A percentile compares a stretch with the other conserved stretches of the same genome.
Evolutionary conservation across 2,329 filamentous ascomycete species (phyloP).

Genomic region (Cryoendolithus antarcticus): DNA sequence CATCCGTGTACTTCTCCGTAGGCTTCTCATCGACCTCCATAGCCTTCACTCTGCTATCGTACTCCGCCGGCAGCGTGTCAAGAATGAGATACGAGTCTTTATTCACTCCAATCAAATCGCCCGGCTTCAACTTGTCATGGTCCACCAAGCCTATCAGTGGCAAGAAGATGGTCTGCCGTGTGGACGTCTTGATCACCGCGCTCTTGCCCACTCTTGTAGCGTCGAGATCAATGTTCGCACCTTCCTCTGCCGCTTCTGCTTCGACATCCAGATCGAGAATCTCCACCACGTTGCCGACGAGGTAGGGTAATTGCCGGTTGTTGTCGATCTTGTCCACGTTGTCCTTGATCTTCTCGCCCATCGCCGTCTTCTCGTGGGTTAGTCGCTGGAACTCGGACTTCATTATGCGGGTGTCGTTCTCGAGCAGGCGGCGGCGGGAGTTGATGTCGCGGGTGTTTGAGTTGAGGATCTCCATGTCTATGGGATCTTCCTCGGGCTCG

Average conservation of each 20-base stretch:
- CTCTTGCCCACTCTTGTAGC: slow-evolving; percentile 95
- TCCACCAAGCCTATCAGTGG: slow-evolving; percentile 95
- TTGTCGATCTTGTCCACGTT: slow-evolving; percentile 98
- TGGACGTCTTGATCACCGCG: slow-evolving; percentile 98
- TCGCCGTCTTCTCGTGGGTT: slow-evolving; percentile 86
- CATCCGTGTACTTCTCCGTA: slow-evolving; percentile 96
- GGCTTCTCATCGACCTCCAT: slow-evolving; percentile 99
- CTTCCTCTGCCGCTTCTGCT: slow-evolving; percentile 90
- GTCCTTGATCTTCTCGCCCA: slow-evolving; percentile 99
- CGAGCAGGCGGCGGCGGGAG: slow-evolving; percentile 78
- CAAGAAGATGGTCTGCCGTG: slow-evolving; percentile 94
- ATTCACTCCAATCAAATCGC: slow-evolving; percentile 93
- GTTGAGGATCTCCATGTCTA: slow-evolving; percentile 87
- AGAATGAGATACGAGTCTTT: slow-evolving; percentile 98
- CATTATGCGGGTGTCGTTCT: slow-evolving; percentile 98
- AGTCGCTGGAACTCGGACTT: slow-evolving; percentile 91
- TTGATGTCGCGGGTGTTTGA: slow-evolving; percentile 91
- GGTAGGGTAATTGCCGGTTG: slow-evolving; percentile 97
- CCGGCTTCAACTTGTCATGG: slow-evolving; percentile 86
- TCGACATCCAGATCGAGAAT: slow-evolving; percentile 92
- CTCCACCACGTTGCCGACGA: slow-evolving; percentile 97
- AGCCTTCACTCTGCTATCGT: slow-evolving; percentile 96
- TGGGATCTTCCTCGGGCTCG: slow-evolving; percentile 60
- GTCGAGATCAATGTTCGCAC: slow-evolving; percentile 96
- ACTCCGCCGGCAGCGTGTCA: slow-evolving; percentile 92